Evolutionary conservation across 1,284 basidiomycete species (phyloP).

Genomic region (Cryptococcus wingfieldii): DNA sequence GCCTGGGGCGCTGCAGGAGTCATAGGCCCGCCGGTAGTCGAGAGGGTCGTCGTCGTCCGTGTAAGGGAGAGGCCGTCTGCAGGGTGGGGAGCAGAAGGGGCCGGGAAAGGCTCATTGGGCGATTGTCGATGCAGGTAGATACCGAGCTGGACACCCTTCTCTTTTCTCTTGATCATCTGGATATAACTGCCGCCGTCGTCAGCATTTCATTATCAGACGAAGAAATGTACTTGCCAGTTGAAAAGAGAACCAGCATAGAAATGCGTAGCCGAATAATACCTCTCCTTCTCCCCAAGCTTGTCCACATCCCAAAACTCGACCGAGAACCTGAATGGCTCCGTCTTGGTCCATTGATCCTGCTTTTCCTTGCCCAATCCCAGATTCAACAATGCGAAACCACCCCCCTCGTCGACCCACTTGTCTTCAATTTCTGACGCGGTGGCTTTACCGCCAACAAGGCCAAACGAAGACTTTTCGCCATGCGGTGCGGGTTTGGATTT

Average conservation of each 20-base stretch:
- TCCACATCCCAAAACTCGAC: slow-evolving; percentile 90
- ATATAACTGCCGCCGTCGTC: slow-evolving; percentile 60
- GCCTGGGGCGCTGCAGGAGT: neutral
- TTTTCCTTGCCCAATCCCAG: slow-evolving; percentile 4
- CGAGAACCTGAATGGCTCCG: slow-evolving; percentile 67
- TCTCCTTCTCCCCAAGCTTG: slow-evolving; percentile 72
- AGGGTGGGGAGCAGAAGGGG: slow-evolving; percentile 12
- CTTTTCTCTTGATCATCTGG: slow-evolving; percentile 71
- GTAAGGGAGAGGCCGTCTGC: neutral
- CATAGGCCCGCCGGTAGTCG: neutral
- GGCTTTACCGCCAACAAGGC: slow-evolving; percentile 35
- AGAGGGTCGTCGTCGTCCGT: neutral
- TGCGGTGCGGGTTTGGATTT: slow-evolving; percentile 31
- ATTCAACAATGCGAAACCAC: slow-evolving; percentile 8
- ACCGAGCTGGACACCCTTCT: slow-evolving; percentile 67
- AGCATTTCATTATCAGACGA: neutral
- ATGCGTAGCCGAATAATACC: slow-evolving; percentile 54
- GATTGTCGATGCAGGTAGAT: slow-evolving; percentile 77
- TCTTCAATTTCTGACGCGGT: slow-evolving; percentile 37
- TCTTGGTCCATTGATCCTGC: slow-evolving; percentile 41
- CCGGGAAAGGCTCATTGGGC: slow-evolving; percentile 18
- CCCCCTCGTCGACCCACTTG: slow-evolving; percentile 20
- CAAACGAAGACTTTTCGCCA: slow-evolving; percentile 48
- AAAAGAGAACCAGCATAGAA: slow-evolving; percentile 50
- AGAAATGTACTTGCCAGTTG: slow-evolving; percentile 22